These are phyloP conservation scores for Pestalotiopsis sp. DNA, from an alignment of 2,329 filamentous ascomycete genomes.

Conservation along the genomic window DNA sequence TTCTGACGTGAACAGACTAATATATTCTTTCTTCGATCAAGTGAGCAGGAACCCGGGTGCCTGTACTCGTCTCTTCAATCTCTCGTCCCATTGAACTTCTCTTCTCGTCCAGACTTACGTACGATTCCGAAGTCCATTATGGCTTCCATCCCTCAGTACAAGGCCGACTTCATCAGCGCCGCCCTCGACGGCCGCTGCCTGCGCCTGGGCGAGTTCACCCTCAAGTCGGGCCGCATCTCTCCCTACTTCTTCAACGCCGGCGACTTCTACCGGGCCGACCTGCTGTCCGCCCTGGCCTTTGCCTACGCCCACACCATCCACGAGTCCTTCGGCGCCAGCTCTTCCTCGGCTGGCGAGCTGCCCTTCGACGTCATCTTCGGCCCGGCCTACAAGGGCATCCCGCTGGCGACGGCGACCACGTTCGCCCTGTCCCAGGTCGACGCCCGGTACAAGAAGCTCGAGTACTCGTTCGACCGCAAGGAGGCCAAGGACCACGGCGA, in stretches of 20 bases:
- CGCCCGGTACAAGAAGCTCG: constrained; percentile 68
- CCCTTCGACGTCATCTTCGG: constrained; percentile 86
- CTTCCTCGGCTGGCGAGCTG: constrained; percentile 31
- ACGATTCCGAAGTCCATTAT: constrained; percentile 31
- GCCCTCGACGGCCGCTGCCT: constrained; percentile 71
- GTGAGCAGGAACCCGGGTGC: neutral
- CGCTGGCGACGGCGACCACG: constrained; percentile 77
- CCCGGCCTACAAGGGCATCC: constrained; percentile 96
- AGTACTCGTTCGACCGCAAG: constrained; percentile 94
- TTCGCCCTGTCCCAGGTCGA: constrained; percentile 76
- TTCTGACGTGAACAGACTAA: neutral
- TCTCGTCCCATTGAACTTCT: neutral
- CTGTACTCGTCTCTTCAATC: neutral
- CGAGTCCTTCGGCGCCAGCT: constrained; percentile 34
- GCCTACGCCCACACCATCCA: constrained; percentile 77
- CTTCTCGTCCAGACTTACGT: neutral
- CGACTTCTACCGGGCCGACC: constrained; percentile 79
- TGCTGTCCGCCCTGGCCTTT: constrained; percentile 76
- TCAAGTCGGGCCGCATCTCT: constrained; percentile 90
- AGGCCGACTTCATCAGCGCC: constrained; percentile 72
- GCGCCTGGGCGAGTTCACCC: constrained; percentile 81
- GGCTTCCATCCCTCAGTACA: constrained; percentile 63
- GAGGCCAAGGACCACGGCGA: constrained; percentile 97
- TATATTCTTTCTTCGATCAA: neutral
- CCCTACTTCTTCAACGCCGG: constrained; percentile 99